Evolutionary conservation across 306 rosid species (phyloP).

Genomic region (Prunus fruticosa): DNA sequence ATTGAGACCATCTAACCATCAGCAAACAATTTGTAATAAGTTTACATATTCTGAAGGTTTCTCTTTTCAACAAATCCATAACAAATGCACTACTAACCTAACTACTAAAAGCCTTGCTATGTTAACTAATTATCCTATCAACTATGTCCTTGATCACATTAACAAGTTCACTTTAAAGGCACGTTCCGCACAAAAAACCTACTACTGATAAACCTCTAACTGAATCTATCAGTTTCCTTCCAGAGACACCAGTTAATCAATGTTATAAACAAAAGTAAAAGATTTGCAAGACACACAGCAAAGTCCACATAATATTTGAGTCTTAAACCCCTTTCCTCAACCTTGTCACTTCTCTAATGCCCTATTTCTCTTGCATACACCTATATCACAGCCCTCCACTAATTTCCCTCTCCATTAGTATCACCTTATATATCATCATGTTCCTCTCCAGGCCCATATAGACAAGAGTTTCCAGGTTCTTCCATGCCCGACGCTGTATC

Average conservation of each 20-base stretch:
- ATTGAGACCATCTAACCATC: too few relatives aligned
- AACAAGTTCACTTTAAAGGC: too few relatives aligned
- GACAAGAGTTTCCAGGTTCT: background rate
- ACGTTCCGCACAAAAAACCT: background rate
- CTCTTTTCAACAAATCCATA: too few relatives aligned
- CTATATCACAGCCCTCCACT: background rate
- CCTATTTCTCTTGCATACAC: background rate
- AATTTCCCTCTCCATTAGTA: too few relatives aligned
- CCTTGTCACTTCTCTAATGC: background rate
- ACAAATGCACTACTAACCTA: too few relatives aligned
- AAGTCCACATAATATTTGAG: background rate
- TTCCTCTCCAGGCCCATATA: background rate
- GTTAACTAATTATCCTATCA: too few relatives aligned
- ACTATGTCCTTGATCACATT: too few relatives aligned
- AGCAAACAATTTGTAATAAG: too few relatives aligned
- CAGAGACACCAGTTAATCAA: background rate
- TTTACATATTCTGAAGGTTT: too few relatives aligned
- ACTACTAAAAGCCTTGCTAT: too few relatives aligned
- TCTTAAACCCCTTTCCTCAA: background rate
- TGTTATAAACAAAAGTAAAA: background rate
- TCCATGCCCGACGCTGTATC: background rate
- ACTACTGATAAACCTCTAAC: background rate
- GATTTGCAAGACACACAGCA: background rate
- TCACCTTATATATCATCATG: background rate
- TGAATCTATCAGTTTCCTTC: background rate